Evolutionary conservation across 2,329 filamentous ascomycete species (phyloP).

Genomic region (Phaeosphaeriaceae sp.): DNA sequence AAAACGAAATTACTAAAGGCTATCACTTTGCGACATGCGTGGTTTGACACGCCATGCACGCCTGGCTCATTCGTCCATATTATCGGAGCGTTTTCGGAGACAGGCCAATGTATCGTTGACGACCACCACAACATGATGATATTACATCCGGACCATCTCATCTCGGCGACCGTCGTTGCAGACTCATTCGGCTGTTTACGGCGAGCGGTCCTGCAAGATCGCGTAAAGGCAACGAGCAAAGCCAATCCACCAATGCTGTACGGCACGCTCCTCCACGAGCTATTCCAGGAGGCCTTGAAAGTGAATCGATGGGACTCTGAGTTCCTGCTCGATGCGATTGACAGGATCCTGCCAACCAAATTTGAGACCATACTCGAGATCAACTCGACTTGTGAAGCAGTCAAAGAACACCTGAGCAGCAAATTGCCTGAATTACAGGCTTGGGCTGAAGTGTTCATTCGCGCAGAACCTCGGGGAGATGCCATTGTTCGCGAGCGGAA

Average conservation of each 20-base stretch:
- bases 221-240: slow-evolving; percentile 88
- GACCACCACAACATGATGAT: slow-evolving; percentile 86
- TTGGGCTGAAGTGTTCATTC: slow-evolving; percentile 86
- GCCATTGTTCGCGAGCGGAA: slow-evolving; percentile 82
- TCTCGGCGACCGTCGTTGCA: slow-evolving; percentile 94
- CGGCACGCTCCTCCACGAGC: slow-evolving; percentile 90
- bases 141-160: slow-evolving; percentile 91
- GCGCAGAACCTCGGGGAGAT: slow-evolving; percentile 70
- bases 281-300: slow-evolving; percentile 90
- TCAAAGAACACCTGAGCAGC: slow-evolving; percentile 78
- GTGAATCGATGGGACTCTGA: slow-evolving; percentile 78
- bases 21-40: slow-evolving; percentile 82
- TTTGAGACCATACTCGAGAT: slow-evolving; percentile 91
- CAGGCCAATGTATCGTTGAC: slow-evolving; percentile 80
- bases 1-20: slow-evolving; percentile 69
- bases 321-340: slow-evolving; percentile 72
- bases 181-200: slow-evolving; percentile 93
- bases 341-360: slow-evolving; percentile 74
- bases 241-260: slow-evolving; percentile 84
- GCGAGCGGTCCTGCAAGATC: slow-evolving; percentile 90
- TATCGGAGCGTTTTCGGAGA: slow-evolving; percentile 75
- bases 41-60: slow-evolving; percentile 81
- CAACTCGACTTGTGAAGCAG: slow-evolving; percentile 74
- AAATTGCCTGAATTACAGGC: slow-evolving; percentile 82
- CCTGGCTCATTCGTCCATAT: slow-evolving; percentile 83